Conservation (phyloP, 192 early-diverging fungal species). For the Thamnidium elegans region DNA sequence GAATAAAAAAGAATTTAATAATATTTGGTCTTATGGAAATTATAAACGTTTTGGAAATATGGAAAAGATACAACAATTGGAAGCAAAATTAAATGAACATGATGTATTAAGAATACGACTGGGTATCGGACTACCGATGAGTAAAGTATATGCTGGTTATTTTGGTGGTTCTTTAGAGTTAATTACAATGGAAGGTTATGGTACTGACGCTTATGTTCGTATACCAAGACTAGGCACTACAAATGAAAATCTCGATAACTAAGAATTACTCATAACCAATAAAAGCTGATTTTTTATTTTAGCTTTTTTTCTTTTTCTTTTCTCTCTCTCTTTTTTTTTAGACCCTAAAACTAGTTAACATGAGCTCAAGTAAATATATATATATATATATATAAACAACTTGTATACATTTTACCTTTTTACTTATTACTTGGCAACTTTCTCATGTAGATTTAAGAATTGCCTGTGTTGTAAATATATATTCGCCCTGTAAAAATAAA, state of each 20-base stretch:
- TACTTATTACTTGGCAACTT: neutral
- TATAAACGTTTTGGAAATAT: constrained; percentile 66
- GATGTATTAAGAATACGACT: constrained; percentile 19
- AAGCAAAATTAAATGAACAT: constrained; percentile 60
- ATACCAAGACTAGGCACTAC: constrained; percentile 72
- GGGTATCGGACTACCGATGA: constrained; percentile 93
- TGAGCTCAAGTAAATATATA: neutral
- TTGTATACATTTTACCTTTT: no score
- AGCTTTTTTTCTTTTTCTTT: neutral
- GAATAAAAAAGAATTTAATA: constrained; percentile 49
- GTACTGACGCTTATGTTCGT: constrained; percentile 91
- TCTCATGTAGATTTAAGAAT: constrained; percentile 22
- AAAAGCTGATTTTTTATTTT: neutral
- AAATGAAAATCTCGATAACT: constrained; percentile 46
- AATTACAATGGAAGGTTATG: constrained; percentile 80
- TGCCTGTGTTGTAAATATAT: constrained; percentile 28
- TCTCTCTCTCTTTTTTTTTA: neutral
- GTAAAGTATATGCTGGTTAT: constrained; percentile 90
- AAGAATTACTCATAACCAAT: neutral
- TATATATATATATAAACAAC: neutral
- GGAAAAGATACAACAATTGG: constrained; percentile 69
- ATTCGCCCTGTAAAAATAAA: no score
- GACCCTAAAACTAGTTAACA: neutral
- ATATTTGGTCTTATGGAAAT: constrained; percentile 79
- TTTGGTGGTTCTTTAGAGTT: constrained; percentile 91